Evolutionary conservation across 257 asterid genomes (phyloP), one percentile per base, ranked within the genome.

Genomic region (Hygrophila difformis): DNA sequence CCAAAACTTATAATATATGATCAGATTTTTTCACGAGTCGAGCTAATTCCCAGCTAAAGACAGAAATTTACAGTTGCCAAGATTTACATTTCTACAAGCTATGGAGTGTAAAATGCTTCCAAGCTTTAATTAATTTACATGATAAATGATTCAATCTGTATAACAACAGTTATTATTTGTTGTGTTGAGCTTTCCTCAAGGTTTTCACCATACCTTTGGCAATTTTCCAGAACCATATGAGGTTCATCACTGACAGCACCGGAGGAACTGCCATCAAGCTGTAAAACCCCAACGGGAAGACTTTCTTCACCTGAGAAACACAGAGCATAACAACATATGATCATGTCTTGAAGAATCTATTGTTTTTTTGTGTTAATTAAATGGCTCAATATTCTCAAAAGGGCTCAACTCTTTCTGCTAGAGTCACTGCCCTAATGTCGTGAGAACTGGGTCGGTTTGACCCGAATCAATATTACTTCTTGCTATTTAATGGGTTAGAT

Each of bases 171-270:
- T 38, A n/a, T 71, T 65, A 73, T 47, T 49, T 65, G 53, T 58
- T 69, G 66, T 80, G 72, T 54, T 63, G 57, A 19, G 75, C 70
- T 73, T 75, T 80, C 17, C 64, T 70, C 83, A 87, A 72, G 18
- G 87, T 79, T 53, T 73, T 84, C 10, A 87, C 53, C 81, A 84
- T 54, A 42, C 95, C 97, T 69, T 47, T 68, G 8, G 79, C 69
- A 1, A 87, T 84, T 65, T 81, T 87, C 92, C 92, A 76, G 50
- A 87, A 87, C 97, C 95, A 87, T 62, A 84, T 60, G 17, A 60
- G 5, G 22, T 87, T 87, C 93, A 87, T 71, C 70, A 65, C 4
- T 1, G 85, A 52, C 46, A 87, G 22, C 51, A 55, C 66, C 0
- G 92, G 75, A 42, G 95, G 73, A 5, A 78, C 79, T 0, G 69